Percentiles rank a stretch among this genome's conserved stretches.
phyloP scores from a whole-genome alignment of 2,329 filamentous ascomycete species.

The Microsporum audouinii region DNA sequence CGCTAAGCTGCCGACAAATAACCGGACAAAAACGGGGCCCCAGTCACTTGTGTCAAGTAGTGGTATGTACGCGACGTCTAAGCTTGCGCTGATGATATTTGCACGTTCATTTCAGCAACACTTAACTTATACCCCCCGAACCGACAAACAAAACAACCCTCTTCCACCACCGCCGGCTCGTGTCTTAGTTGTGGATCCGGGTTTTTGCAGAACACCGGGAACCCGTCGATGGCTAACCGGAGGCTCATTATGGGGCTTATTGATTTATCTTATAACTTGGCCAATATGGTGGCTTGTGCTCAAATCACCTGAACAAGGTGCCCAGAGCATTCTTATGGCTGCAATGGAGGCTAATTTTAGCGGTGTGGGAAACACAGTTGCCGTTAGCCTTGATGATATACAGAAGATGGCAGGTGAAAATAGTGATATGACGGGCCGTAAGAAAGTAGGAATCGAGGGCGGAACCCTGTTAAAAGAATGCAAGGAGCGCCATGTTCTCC shows the following conservation, averaged over 20 bases:
- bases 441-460: slow-evolving; percentile 31
- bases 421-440: slow-evolving; percentile 1
- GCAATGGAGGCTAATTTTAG: slow-evolving; percentile 68
- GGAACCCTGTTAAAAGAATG: slow-evolving; percentile 82
- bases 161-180: slow-evolving; percentile 62
- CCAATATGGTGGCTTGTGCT: slow-evolving; percentile 75
- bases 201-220: slow-evolving; percentile 71
- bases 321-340: slow-evolving; percentile 76
- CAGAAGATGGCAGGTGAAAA: neutral
- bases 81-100: slow-evolving; percentile 76
- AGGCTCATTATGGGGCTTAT: slow-evolving; percentile 68
- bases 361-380: slow-evolving; percentile 33
- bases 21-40: slow-evolving; percentile 9
- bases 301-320: slow-evolving; percentile 71
- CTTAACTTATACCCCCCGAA: slow-evolving; percentile 34
- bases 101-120: slow-evolving; percentile 87
- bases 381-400: neutral
- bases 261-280: slow-evolving; percentile 66
- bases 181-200: slow-evolving; percentile 79
- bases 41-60: slow-evolving; percentile 7
- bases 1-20: neutral
- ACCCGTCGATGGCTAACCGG: slow-evolving; percentile 77
- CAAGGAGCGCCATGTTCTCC: slow-evolving; percentile 57
- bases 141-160: slow-evolving; percentile 5
- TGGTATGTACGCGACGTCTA: slow-evolving; percentile 50